These are phyloP conservation scores for Anisodus acutangulus DNA, from an alignment of 257 asterid genomes.

Conservation along the genomic window DNA sequence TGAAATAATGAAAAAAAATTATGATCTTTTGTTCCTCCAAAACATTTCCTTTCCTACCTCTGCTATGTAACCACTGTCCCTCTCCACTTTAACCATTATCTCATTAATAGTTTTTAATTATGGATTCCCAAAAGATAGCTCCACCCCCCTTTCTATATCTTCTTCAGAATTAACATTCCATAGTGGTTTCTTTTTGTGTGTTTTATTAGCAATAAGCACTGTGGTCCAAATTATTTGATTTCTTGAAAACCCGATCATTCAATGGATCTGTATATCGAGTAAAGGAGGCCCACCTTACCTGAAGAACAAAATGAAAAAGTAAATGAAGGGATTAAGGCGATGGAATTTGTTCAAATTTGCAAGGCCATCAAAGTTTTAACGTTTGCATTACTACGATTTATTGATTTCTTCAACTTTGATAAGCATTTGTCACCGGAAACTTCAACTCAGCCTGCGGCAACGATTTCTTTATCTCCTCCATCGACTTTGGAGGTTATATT, in stretches of 20 bases:
- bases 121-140: neutral
- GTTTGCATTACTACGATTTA: neutral
- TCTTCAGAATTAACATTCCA: neutral
- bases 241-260: neutral
- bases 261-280: neutral
- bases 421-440: neutral
- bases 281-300: neutral
- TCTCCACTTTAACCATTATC: neutral
- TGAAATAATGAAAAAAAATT: neutral
- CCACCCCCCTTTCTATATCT: neutral
- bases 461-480: neutral
- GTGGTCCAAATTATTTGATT: neutral
- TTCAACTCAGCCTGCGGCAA: neutral
- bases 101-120: neutral
- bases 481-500: neutral
- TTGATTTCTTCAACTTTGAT: neutral
- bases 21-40: neutral
- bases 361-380: neutral
- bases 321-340: neutral
- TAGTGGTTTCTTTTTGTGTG: neutral
- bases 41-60: neutral
- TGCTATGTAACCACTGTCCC: neutral
- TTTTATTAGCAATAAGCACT: neutral
- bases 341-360: neutral
- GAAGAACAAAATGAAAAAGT: neutral